These are phyloP conservation scores for Pythium chondricola DNA, from an alignment of 352 stramenopile genomes.

Conservation along the genomic window DNA sequence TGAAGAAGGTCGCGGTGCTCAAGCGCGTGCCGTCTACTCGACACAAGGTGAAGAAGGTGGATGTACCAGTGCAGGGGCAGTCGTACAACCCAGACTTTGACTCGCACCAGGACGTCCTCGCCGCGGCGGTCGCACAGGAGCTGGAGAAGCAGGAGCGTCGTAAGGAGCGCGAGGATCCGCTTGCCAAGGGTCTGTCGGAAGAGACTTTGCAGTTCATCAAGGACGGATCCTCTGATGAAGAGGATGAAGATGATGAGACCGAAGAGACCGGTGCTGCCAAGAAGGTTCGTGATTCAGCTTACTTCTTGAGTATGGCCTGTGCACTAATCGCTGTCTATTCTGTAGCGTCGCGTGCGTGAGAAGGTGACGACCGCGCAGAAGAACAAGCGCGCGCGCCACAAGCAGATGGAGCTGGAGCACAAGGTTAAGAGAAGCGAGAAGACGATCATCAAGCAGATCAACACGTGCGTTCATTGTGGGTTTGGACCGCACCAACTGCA, in stretches of 20 bases:
- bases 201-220: constrained; percentile 82
- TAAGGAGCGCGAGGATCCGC: constrained; percentile 35
- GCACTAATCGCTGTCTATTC: background rate
- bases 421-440: constrained; percentile 54
- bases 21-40: constrained; percentile 56
- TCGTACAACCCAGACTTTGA: constrained; percentile 85
- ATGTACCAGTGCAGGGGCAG: constrained; percentile 66
- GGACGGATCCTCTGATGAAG: constrained; percentile 35
- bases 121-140: constrained; percentile 60
- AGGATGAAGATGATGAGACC: constrained; percentile 33
- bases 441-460: constrained; percentile 83
- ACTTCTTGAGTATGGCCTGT: no score
- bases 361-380: constrained; percentile 66
- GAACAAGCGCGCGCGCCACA: constrained; percentile 77
- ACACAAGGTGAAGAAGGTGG: constrained; percentile 66
- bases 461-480: constrained; percentile 40
- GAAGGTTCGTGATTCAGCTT: constrained; percentile 23
- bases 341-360: constrained; percentile 34
- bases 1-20: constrained; percentile 46
- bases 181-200: constrained; percentile 59
- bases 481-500: background rate
- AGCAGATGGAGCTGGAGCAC: constrained; percentile 73
- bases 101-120: constrained; percentile 74
- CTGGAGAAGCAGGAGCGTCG: constrained; percentile 52
- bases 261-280: constrained; percentile 1